A percentile compares a stretch with the other conserved stretches of the same genome.
These are phyloP conservation scores for Decorospora gaudefroyi DNA, from an alignment of 2,329 filamentous ascomycete genomes.

Conservation along the genomic window DNA sequence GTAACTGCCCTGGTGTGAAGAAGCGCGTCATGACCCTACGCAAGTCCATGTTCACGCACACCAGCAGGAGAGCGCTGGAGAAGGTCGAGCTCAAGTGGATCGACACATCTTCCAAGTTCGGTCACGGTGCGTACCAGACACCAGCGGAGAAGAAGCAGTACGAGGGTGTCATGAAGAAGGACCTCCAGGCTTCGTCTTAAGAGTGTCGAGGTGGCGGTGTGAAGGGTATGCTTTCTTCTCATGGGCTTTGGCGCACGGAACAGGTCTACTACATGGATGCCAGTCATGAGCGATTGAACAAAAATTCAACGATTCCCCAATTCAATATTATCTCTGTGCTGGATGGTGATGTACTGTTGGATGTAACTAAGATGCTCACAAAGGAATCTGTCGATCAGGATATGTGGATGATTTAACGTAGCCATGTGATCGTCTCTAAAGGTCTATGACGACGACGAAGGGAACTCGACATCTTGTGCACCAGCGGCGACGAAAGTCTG, in stretches of 20 bases:
- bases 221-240: conserved; percentile 42
- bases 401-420: background rate
- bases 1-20: conserved; percentile 96
- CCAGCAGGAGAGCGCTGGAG: conserved; percentile 91
- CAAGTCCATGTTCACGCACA: conserved; percentile 98
- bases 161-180: conserved; percentile 99
- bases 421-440: conserved; percentile 24
- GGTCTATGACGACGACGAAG: conserved; percentile 37
- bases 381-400: background rate
- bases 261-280: conserved; percentile 42
- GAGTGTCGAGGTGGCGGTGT: conserved; percentile 30
- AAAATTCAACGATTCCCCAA: conserved; percentile 49
- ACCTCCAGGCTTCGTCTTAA: conserved; percentile 65
- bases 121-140: conserved; percentile 99
- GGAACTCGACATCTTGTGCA: conserved; percentile 20
- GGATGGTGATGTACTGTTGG: no score
- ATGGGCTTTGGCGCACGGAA: conserved; percentile 46
- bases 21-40: conserved; percentile 99
- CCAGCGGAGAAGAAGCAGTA: conserved; percentile 96
- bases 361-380: no score
- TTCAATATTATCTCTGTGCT: conserved; percentile 20
- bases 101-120: conserved; percentile 99
- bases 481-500: conserved; percentile 23
- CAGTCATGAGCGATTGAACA: conserved; percentile 39
- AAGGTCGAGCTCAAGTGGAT: conserved; percentile 99